Evolutionary conservation across 2,329 filamentous ascomycete genomes (phyloP).

Genomic region (Botrytis elliptica): DNA sequence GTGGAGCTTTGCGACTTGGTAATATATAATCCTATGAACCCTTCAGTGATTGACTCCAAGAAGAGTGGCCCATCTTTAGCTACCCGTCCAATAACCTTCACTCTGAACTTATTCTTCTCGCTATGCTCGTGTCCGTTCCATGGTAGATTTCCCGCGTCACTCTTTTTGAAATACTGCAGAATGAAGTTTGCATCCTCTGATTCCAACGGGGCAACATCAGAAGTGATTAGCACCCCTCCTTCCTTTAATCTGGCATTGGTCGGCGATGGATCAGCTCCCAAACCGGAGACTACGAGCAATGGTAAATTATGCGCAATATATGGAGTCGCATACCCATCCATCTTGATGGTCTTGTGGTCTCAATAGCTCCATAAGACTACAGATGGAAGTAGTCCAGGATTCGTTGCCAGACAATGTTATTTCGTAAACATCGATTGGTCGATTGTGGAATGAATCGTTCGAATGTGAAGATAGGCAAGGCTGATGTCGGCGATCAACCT

Average conservation of each 20-base stretch:
- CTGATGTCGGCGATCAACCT: background rate
- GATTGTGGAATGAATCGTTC: conserved; percentile 10
- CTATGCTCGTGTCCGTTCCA: conserved; percentile 62
- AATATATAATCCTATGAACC: conserved; percentile 50
- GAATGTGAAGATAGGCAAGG: conserved; percentile 4
- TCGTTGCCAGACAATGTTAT: conserved; percentile 16
- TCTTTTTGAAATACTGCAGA: conserved; percentile 61
- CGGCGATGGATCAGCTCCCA: conserved; percentile 51
- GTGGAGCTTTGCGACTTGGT: conserved; percentile 56
- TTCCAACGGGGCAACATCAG: conserved; percentile 67
- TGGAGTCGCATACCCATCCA: conserved; percentile 77
- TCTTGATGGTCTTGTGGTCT: conserved; percentile 40
- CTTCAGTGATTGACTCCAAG: conserved; percentile 34
- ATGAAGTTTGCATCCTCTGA: conserved; percentile 64
- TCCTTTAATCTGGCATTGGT: conserved; percentile 33
- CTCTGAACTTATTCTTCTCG: conserved; percentile 58
- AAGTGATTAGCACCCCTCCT: conserved; percentile 59
- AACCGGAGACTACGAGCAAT: conserved; percentile 76
- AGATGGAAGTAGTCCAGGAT: background rate
- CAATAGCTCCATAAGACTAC: conserved; percentile 36
- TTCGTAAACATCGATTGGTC: conserved; percentile 6
- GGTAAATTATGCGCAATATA: conserved; percentile 88
- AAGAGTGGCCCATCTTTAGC: conserved; percentile 38
- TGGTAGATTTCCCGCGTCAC: conserved; percentile 62
- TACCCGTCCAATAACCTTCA: conserved; percentile 80